Evolutionary conservation across 768 basidiomycete genomes (phyloP).

Genomic region (Asterophora parasitica): DNA sequence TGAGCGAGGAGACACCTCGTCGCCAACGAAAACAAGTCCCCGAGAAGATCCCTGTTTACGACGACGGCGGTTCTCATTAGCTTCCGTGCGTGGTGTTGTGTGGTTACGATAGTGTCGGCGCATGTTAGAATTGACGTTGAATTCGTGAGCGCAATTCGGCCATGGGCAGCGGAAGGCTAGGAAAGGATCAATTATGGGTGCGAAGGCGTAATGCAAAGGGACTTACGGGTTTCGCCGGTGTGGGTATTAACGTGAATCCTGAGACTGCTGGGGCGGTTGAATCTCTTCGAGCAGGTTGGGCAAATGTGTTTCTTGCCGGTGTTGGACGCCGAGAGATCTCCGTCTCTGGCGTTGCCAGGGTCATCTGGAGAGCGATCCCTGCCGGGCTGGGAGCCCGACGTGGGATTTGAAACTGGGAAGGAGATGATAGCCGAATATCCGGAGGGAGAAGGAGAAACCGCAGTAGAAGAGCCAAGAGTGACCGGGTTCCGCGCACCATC

Average conservation of each 20-base stretch:
- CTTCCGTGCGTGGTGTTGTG: constrained; percentile 26
- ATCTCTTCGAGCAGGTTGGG: constrained; percentile 54
- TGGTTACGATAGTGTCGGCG: constrained; percentile 75
- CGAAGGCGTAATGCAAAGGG: constrained; percentile 1
- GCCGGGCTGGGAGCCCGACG: background rate
- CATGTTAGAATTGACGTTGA: constrained; percentile 87
- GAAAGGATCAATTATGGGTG: constrained; percentile 19
- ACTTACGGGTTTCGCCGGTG: constrained; percentile 64
- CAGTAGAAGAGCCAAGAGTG: background rate
- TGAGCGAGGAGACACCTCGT: background rate
- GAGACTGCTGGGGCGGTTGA: constrained; percentile 66
- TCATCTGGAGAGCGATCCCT: constrained; percentile 20
- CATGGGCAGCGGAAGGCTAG: constrained; percentile 67
- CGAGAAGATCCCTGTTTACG: constrained; percentile 21
- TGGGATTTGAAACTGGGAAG: constrained; percentile 18
- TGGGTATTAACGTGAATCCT: constrained; percentile 65
- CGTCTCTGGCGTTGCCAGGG: constrained; percentile 20
- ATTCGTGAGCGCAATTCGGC: constrained; percentile 69
- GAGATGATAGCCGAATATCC: constrained; percentile 23
- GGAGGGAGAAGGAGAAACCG: constrained; percentile 1
- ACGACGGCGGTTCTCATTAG: constrained; percentile 21
- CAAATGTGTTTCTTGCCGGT: constrained; percentile 46
- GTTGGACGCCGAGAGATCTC: constrained; percentile 18
- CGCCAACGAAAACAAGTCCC: constrained; percentile 15
- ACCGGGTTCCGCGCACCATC: constrained; percentile 1